Evolutionary conservation across 2,329 filamentous ascomycete species (phyloP), one percentile per base, ranked within the genome.

Genomic region (Colletotrichum australisinense): DNA sequence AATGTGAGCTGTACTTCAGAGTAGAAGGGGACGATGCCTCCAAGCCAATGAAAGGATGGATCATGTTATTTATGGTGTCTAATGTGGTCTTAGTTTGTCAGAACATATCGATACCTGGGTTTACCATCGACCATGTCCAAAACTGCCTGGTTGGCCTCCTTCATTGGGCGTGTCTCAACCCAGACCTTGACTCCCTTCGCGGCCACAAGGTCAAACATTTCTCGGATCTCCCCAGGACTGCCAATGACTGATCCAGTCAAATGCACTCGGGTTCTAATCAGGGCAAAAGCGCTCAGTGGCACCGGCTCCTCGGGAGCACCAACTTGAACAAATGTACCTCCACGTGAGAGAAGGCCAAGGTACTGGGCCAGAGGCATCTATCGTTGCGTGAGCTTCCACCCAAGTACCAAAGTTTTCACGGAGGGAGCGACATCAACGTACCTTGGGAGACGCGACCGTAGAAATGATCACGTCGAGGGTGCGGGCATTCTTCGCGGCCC

Each of bases 271-370:
- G 52, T 22, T 26, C 52, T 14, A 4, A 55, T 55, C 11, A 55
- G 52, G 11, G 52, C 22, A 28, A 55, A 55, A 1, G 52, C n/a
- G 6, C 22, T 26, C 11, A 55, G 9, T 5, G 52, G 52, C 1
- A 55, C 52, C n/a, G 52, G 52, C 11, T 55, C 52, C 22, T 55
- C 52, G 11, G 52, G 52, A 28, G 52, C 52, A 55, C 67, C 92
- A 62, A 94, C 86, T 81, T 93, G 90, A 69, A 94, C 86, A 78
- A 93, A 90, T 5, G 85, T 86, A 22, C 92, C 92, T 64, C 89
- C 86, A 11, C 85, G 82, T 75, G 88, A 86, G n/a, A 94, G 84
- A 9, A 94, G 84, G 16, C 82, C 77, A 69, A 95, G 83, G 81
- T 94, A 95, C 55, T 88, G 80, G 68, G 81, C 81, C 30, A 94